Percentiles rank a stretch among this genome's conserved stretches.
These are phyloP conservation scores for Tolypocladium pustulatum DNA, from an alignment of 2,329 filamentous ascomycete genomes.

Conservation along the genomic window DNA sequence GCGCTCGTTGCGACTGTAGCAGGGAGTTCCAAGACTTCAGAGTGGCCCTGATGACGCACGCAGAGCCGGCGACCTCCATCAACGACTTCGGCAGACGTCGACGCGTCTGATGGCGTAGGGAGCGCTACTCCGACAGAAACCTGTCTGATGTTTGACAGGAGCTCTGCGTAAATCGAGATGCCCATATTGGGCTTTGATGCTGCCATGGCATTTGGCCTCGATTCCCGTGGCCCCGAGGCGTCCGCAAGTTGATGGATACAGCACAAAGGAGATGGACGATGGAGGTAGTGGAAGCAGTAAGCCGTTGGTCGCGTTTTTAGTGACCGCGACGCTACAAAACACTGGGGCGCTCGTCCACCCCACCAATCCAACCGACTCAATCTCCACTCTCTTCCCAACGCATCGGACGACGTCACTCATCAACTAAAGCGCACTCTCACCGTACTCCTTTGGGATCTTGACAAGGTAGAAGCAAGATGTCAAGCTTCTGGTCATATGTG, in stretches of 20 bases:
- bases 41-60: constrained; percentile 34
- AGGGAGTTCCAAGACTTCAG: constrained; percentile 29
- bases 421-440: not conserved
- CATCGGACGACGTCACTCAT: not conserved
- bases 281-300: not conserved
- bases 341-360: not conserved
- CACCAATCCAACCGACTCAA: not conserved
- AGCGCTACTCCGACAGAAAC: constrained; percentile 48
- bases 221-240: not conserved
- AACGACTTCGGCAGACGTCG: constrained; percentile 33
- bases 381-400: not conserved
- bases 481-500: constrained; percentile 22
- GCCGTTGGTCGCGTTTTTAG: not conserved
- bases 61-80: constrained; percentile 33
- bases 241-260: not conserved
- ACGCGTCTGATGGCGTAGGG: constrained; percentile 27
- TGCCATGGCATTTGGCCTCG: constrained; percentile 6
- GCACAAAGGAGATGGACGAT: not conserved
- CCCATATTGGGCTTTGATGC: not conserved
- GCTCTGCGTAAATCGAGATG: constrained; percentile 50
- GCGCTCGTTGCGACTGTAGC: constrained; percentile 23
- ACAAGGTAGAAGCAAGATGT: constrained; percentile 13
- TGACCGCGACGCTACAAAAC: not conserved
- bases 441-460: not conserved
- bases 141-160: constrained; percentile 54